Evolutionary conservation across 805 yeast species (phyloP), one percentile per base, ranked within the genome.

Genomic region (Teunomyces panamensis): DNA sequence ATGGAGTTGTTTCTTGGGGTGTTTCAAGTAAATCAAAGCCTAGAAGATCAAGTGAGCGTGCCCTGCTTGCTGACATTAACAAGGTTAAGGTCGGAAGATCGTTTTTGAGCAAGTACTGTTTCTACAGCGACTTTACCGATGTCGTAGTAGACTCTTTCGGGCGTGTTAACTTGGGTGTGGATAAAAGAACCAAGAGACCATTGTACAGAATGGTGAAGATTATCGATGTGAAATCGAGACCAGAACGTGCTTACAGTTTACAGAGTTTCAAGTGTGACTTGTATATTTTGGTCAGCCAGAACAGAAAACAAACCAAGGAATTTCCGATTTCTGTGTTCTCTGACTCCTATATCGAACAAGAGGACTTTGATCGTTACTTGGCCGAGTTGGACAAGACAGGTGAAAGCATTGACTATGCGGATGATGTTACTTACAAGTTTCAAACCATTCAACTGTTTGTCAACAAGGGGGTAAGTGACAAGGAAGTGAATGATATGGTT

Each of bases 181-280:
- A 84, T 57, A 77, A 76, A 47, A 76, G 81, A 39, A 79, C 83
- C 9, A 81, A 85, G 28, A 72, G 74, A 58, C 78, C 85, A 9
- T 79, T 80, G 45, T 92, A 94, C 67, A 78, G 97, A 57, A 78
- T 92, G 80, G 96, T 92, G 43, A 85, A 81, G 60, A 82, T 94
- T 39, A 86, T 84, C 55, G 85, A 80, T 46, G 79, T 87, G 7
- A 78, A 77, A 24, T 67, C 71, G 42, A 57, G 53, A 9, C 75
- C 75, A 2, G 66, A 64, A 32, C 72, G 67, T 47, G 68, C 71
- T 9, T 80, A 80, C 56, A 63, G 63, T 30, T 55, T 80, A 39
- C 65, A 71, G 13, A 72, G 67, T 24, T 69, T 65, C 46, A 73
- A 72, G 51, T 73, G 77, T 48, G 79, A 78, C 52, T 64, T 75